Evolutionary conservation across 2,329 filamentous ascomycete genomes (phyloP), one percentile per base, ranked within the genome.

Genomic region (Stagonosporopsis cucurbitacearum): DNA sequence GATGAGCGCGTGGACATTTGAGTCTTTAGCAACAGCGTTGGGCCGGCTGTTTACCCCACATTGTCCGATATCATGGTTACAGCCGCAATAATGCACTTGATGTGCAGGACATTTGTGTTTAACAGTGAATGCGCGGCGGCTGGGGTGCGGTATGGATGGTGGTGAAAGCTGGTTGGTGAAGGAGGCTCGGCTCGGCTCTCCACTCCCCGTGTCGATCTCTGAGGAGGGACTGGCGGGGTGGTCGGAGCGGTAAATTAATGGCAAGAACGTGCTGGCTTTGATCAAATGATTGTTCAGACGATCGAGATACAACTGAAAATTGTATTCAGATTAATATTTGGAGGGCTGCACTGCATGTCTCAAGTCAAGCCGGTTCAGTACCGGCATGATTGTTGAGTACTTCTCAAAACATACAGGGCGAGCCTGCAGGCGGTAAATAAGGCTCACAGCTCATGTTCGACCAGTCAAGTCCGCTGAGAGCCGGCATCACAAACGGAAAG

Each of bases 201-300:
- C 52, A 50, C 36, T 50, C 28, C 28, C 52, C 53, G 53, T 35
- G 42, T 26, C 25, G 42, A 50, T 50, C 35, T n/a, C 53, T 46
- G 46, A 41, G 20, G 46, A 41, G 20, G 37, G 22, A 28, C 41
- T 47, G 46, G 46, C 35, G n/a, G n/a, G n/a, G n/a, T 41, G 30
- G 46, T 55, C 45, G 45, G 52, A 50, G 52, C 52, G 44, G 51
- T 32, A 43, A 13, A 12, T 17, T 22, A 30, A 50, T 19, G n/a
- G 37, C 25, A 26, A 26, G 47, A 19, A 33, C 20, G 20, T 50
- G 20, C 19, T 17, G 13, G 7, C 19, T 6, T 13, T 23, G 7
- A 8, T 23, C 3, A 3, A 20, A 13, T 4, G 37, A 11, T 6
- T 19, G 23, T 8, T 23, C 15, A 26, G 25, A 9, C 9, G 19